phyloP scores from a whole-genome alignment of 192 early-diverging fungal genomes.

The Coemansia sp. region DNA sequence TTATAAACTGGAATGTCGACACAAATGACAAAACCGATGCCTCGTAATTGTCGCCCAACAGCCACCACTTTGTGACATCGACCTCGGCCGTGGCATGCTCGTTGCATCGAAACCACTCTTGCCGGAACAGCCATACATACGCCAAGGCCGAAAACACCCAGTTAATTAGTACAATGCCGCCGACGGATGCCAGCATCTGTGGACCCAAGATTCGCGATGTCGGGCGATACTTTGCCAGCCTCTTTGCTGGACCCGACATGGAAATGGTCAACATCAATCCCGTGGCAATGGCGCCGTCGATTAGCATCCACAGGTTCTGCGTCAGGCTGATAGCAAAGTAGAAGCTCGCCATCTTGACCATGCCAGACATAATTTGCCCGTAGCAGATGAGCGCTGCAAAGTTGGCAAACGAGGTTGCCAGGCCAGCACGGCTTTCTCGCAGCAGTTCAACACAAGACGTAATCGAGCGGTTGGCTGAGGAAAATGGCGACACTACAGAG shows the following conservation, averaged over 20 bases:
- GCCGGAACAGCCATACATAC: constrained; percentile 54
- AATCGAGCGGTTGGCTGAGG: constrained; percentile 62
- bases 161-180: constrained; percentile 65
- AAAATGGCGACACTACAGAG: constrained; percentile 79
- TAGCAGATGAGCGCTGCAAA: constrained; percentile 67
- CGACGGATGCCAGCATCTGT: constrained; percentile 60
- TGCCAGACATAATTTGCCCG: constrained; percentile 61
- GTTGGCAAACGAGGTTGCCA: constrained; percentile 66
- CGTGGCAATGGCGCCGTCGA: constrained; percentile 64
- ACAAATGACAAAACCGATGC: constrained; percentile 56
- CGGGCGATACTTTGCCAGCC: constrained; percentile 56
- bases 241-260: constrained; percentile 53
- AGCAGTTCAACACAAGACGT: constrained; percentile 69
- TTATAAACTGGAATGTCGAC: constrained; percentile 66
- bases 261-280: constrained; percentile 60
- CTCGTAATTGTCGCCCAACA: constrained; percentile 74
- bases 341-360: constrained; percentile 60
- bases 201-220: constrained; percentile 69
- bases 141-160: constrained; percentile 57
- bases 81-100: constrained; percentile 61
- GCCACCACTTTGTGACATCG: constrained; percentile 71
- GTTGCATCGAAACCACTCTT: constrained; percentile 65
- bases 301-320: constrained; percentile 64
- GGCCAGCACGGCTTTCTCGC: constrained; percentile 63
- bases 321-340: constrained; percentile 63